Base-by-base conservation (phyloP, 441 rosid species). In the Manihot esculenta region DNA sequence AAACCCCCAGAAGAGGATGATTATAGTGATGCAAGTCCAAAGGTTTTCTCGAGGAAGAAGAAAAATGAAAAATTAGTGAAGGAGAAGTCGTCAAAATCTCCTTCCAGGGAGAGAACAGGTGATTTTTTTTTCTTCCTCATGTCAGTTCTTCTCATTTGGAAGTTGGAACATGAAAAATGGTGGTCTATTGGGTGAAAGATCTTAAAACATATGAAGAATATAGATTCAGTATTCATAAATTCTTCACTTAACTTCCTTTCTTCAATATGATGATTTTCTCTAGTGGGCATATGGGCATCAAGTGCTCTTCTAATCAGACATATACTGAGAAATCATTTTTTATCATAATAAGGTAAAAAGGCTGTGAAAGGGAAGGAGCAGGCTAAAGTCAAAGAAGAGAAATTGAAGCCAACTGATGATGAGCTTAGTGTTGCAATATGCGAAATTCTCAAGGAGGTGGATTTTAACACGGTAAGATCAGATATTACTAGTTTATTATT, bases 391-490 rank as follows among this genome's bases (percentile, higher is more conserved):
- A 73, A 64, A 72, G 88, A 78, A 68, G 80, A 75, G 74, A 81
- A 80, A 67, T 23, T 54, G 58, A 72, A 44, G 56, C 97, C 90
- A 54, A 80, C 76, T 59, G 86, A 88, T 77, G 79, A 75, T 48
- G 89, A 87, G 77, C 85, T 92, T 41, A 87, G 94, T 78, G 82
- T 78, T 77, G 91, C 94, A 51, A 88, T 88, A 47, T 78, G 96
- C 76, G 91, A 88, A 76, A 94, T 87, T 81, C 88, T 94, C 14
- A 88, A 86, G 76, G 86, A 82, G 71, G 97, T 94, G 76, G 98
- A 94, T 82, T 94, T 94, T 79, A 90, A 88, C 74, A 94, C 97
- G 73, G 98, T 94, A 74, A 80, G 91, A 78, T 78, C 64, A 65
- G 47, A 62, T 57, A n/a, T 59, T 35, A 23, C 18, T 35, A 3